These are phyloP conservation scores for Kentomonas sorsogonicus DNA, from an alignment of 208 protist species.

Conservation along the genomic window DNA sequence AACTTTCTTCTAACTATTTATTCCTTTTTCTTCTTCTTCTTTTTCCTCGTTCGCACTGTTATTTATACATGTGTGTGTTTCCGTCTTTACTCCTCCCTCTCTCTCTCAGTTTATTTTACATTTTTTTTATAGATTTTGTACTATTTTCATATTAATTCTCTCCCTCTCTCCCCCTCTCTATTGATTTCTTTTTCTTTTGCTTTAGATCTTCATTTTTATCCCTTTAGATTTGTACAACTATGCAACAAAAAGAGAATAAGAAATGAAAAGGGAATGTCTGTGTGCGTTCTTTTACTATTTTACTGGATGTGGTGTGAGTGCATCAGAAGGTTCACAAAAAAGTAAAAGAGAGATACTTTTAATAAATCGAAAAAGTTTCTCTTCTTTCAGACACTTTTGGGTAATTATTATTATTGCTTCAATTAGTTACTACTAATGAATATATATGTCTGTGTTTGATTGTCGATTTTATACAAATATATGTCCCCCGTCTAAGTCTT, in stretches of 20 bases:
- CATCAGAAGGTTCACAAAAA: too few relatives aligned
- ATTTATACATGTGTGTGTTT: too few relatives aligned
- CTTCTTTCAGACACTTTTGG: too few relatives aligned
- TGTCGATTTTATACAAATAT: not conserved
- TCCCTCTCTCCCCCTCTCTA: not conserved
- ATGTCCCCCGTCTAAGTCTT: too few relatives aligned
- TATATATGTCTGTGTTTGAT: not conserved
- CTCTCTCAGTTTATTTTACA: too few relatives aligned
- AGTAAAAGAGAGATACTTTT: too few relatives aligned
- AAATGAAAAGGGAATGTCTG: too few relatives aligned
- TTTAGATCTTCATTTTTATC: not conserved
- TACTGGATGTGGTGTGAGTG: too few relatives aligned
- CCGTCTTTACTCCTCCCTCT: too few relatives aligned
- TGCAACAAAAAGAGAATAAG: not conserved
- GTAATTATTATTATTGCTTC: not conserved
- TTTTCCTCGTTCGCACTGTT: not conserved
- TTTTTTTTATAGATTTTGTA: too few relatives aligned
- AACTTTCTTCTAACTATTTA: not conserved
- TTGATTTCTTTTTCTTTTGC: not conserved
- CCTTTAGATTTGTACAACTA: not conserved
- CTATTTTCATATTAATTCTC: not conserved
- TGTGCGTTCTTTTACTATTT: too few relatives aligned
- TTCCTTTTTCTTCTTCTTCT: not conserved
- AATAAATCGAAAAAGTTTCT: too few relatives aligned
- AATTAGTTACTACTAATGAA: constrained; percentile 1